Percentiles rank a stretch among this genome's conserved stretches.
These are phyloP conservation scores for Chlorencoelia australis DNA, from an alignment of 2,329 filamentous ascomycete genomes.

Conservation along the genomic window DNA sequence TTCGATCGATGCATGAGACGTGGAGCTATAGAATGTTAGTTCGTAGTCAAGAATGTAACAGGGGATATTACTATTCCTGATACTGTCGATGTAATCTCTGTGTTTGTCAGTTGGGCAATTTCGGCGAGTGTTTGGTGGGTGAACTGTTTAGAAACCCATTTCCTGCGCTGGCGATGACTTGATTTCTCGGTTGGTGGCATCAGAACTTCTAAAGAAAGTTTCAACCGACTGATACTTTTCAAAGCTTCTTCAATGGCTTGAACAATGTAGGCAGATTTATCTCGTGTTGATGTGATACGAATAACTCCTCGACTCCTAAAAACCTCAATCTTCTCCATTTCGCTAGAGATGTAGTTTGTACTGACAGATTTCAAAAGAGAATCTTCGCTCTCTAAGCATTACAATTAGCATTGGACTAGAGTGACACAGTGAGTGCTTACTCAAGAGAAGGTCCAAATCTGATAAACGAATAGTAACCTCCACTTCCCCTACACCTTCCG, in stretches of 20 bases:
- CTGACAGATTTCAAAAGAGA: constrained; percentile 19
- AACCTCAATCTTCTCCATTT: constrained; percentile 21
- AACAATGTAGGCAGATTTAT: constrained; percentile 17
- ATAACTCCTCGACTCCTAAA: constrained; percentile 19
- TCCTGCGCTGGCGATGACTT: neutral
- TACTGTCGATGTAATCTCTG: constrained; percentile 14
- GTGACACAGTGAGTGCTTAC: constrained; percentile 15
- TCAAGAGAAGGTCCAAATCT: constrained; percentile 22
- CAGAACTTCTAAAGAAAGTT: constrained; percentile 14
- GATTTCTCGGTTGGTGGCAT: constrained; percentile 2
- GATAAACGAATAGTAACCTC: constrained; percentile 19
- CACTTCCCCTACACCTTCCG: constrained; percentile 22
- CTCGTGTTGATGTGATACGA: constrained; percentile 20
- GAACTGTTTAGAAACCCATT: constrained; percentile 9
- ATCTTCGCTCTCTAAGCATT: constrained; percentile 11
- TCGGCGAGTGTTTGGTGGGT: constrained; percentile 11
- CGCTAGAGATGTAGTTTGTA: constrained; percentile 11
- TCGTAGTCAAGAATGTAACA: neutral
- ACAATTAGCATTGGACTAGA: neutral
- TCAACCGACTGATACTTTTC: constrained; percentile 11
- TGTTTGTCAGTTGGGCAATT: constrained; percentile 21
- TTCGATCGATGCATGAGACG: constrained; percentile 10
- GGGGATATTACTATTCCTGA: constrained; percentile 5
- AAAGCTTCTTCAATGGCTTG: constrained; percentile 16
- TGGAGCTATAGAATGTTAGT: constrained; percentile 8